phyloP scores from a whole-genome alignment of 768 basidiomycete genomes.

The Megacollybia marginata region DNA sequence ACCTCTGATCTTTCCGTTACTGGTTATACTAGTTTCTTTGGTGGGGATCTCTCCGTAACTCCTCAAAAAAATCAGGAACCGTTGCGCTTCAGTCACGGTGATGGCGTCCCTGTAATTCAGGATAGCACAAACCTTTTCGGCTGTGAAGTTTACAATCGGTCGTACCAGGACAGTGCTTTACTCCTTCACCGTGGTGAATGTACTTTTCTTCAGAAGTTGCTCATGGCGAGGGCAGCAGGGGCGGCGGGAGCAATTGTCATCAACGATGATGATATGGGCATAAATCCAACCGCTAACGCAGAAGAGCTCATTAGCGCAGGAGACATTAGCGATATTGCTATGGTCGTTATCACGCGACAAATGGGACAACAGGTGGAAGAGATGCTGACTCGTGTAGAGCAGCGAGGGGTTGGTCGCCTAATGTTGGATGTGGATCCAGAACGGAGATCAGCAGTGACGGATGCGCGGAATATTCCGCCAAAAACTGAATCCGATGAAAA shows the following conservation, averaged over 20 bases:
- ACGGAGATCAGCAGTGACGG: constrained; percentile 16
- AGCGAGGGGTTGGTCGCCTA: constrained; percentile 37
- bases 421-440: constrained; percentile 43
- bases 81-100: constrained; percentile 39
- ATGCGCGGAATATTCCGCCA: constrained; percentile 11
- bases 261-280: constrained; percentile 47
- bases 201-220: constrained; percentile 81
- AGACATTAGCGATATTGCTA: constrained; percentile 47
- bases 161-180: constrained; percentile 45
- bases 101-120: constrained; percentile 48
- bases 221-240: constrained; percentile 57
- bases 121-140: constrained; percentile 50
- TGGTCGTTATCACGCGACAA: constrained; percentile 50
- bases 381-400: constrained; percentile 48
- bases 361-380: constrained; percentile 45
- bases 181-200: constrained; percentile 75
- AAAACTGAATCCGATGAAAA: constrained; percentile 23
- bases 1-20: constrained; percentile 41
- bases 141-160: constrained; percentile 45
- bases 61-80: constrained; percentile 15
- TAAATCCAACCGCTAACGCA: constrained; percentile 60
- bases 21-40: constrained; percentile 67
- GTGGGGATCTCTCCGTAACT: constrained; percentile 43
- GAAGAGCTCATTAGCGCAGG: constrained; percentile 53
- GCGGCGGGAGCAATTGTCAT: constrained; percentile 77